Conservation (phyloP, 805 yeast species). For the Metschnikowia continentalis region DNA sequence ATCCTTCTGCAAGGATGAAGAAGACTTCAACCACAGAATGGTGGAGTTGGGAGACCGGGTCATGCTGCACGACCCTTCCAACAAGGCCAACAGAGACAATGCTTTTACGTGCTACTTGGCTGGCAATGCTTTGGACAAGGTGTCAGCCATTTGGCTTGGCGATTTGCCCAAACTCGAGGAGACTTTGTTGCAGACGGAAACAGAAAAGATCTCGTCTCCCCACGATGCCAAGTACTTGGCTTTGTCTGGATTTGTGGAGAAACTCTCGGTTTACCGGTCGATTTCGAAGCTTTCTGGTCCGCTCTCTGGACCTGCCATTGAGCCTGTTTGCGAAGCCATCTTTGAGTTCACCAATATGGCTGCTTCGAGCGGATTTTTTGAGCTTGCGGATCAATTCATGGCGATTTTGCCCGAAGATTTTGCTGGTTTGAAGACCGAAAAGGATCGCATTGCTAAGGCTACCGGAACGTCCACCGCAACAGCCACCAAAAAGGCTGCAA, state of each 20-base stretch:
- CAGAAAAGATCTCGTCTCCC: constrained; percentile 47
- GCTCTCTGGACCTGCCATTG: constrained; percentile 42
- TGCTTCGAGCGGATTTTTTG: constrained; percentile 79
- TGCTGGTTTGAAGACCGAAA: constrained; percentile 66
- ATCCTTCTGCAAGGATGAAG: constrained; percentile 35
- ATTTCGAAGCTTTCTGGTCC: constrained; percentile 35
- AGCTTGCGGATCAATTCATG: constrained; percentile 69
- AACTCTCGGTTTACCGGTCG: constrained; percentile 70
- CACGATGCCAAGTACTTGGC: constrained; percentile 84
- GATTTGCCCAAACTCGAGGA: constrained; percentile 51
- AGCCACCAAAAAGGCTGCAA: neutral
- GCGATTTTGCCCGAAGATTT: constrained; percentile 67
- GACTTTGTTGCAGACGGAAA: constrained; percentile 42
- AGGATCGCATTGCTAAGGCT: constrained; percentile 74
- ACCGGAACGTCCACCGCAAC: constrained; percentile 29
- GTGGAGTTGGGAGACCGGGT: constrained; percentile 77
- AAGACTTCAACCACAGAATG: constrained; percentile 51
- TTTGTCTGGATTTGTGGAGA: constrained; percentile 76
- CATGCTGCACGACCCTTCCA: constrained; percentile 20
- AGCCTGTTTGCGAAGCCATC: constrained; percentile 54
- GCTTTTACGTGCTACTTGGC: constrained; percentile 77
- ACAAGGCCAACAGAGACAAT: constrained; percentile 51
- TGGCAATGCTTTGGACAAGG: constrained; percentile 75
- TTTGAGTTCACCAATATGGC: constrained; percentile 79
- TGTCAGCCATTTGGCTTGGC: constrained; percentile 76